Percentiles rank a stretch among this genome's conserved stretches.
These are phyloP conservation scores for Ophiostoma sp. DNA, from an alignment of 2,329 filamentous ascomycete species.

Conservation along the genomic window DNA sequence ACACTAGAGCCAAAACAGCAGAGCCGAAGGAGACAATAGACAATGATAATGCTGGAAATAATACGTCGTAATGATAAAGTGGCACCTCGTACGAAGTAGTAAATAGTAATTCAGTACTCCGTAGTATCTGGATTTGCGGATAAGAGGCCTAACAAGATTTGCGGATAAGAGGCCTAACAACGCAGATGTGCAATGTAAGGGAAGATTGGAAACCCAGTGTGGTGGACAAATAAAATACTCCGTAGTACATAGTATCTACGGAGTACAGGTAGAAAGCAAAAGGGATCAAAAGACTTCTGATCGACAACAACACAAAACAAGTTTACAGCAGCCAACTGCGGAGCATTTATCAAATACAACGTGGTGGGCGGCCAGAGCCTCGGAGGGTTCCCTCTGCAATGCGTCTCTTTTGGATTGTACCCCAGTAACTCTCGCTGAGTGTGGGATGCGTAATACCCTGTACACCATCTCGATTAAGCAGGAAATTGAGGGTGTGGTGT, in stretches of 20 bases:
- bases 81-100: not conserved
- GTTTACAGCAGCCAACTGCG: not conserved
- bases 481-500: not conserved
- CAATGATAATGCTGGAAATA: not conserved
- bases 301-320: constrained; percentile 9
- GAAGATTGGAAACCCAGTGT: too few species aligned
- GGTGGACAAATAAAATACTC: too few species aligned
- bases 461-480: not conserved
- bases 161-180: too few species aligned
- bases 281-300: not conserved
- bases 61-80: not conserved
- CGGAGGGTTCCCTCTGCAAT: not conserved
- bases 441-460: not conserved
- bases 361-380: not conserved
- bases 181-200: too few species aligned
- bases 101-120: not conserved
- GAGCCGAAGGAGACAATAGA: not conserved
- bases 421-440: too few species aligned
- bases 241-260: too few species aligned
- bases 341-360: not conserved
- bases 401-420: not conserved
- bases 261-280: not conserved
- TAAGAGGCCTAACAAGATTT: not conserved
- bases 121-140: not conserved
- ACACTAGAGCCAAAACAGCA: constrained; percentile 15